Evolutionary conservation across 345 rosid species (phyloP).

Genomic region (Arabis hirsuta): DNA sequence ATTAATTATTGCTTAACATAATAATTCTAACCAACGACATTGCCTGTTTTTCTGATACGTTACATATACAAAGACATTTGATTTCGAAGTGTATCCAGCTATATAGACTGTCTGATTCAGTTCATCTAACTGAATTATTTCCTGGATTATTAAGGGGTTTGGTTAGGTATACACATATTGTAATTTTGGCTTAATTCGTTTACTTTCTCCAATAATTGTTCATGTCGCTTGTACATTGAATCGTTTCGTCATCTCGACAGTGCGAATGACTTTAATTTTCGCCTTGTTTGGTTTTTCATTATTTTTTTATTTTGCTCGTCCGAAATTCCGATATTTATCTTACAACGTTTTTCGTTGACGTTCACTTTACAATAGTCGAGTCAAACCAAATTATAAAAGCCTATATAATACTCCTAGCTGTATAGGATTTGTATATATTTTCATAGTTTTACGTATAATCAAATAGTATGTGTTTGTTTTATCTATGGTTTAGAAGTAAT

Average conservation of each 20-base stretch:
- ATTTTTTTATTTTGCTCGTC: not conserved
- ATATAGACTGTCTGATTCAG: constrained; percentile 13
- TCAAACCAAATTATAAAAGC: not conserved
- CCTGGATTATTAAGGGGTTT: constrained; percentile 4
- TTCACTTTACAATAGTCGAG: not conserved
- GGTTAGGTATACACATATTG: not conserved
- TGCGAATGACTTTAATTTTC: not conserved
- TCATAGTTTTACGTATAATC: too few species aligned
- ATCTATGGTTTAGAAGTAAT: not conserved
- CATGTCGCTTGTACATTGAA: not conserved
- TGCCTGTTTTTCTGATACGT: not conserved
- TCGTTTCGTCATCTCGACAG: not conserved
- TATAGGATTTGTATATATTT: not conserved
- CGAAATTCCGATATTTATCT: not conserved
- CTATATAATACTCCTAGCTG: too few species aligned
- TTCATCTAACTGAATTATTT: constrained; percentile 25
- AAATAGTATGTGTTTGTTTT: not conserved
- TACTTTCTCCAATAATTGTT: constrained; percentile 8
- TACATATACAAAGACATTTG: constrained; percentile 2
- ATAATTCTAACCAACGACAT: constrained; percentile 26
- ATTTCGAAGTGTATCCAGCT: constrained; percentile 8
- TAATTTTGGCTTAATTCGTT: constrained; percentile 4
- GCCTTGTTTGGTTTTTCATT: not conserved
- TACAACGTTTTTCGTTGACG: not conserved
- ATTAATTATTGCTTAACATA: not conserved